Base-by-base conservation (phyloP, 768 basidiomycete genomes). In the Tubosaeta sp. region DNA sequence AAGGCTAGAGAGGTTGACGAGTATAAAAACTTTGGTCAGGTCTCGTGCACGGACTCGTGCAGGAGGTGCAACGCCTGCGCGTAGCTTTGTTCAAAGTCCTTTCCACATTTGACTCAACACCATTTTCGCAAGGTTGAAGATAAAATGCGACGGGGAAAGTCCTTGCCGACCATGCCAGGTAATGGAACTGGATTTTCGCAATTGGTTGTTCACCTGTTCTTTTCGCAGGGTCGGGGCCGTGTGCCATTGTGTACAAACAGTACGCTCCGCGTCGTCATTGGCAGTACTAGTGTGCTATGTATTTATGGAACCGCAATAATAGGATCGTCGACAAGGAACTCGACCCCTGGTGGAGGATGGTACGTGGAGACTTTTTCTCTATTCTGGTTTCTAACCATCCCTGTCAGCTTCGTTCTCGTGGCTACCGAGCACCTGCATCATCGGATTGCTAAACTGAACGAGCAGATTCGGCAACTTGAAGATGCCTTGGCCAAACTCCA, bases 31-130 rank as follows among this genome's bases (percentile, higher is more conserved):
- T 76, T 77, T 62, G 86, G 86, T 64, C 74, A 88, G 77, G 83
- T 88, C 67, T 85, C 83, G 66, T 88, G 85, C 71, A 85, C 86
- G 61, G 86, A 88, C n/a, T n/a, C n/a, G 69, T 89, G 87, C 76
- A 81, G 86, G 79, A 79, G 77, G 77, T 82, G 79, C 79, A 84
- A 80, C 80, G 73, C 76, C 72, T 75, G 74, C 65, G 60, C 72
- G 69, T n/a, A n/a, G n/a, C n/a, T n/a, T n/a, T 69, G 50, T 53
- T 43, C 27, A 51, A 43, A 60, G 51, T 50, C 46, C 44, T 46
- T 60, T 61, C 52, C 52, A 52, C 59, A 54, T 60, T 50, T 65
- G 53, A 68, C 59, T n/a, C n/a, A n/a, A n/a, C n/a, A n/a, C n/a
- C n/a, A n/a, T 51, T 52, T 14, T 8, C 38, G n/a, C n/a, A 79